These are phyloP conservation scores for Penicillium sp. DNA, from an alignment of 2,329 filamentous ascomycete species.

Conservation along the genomic window DNA sequence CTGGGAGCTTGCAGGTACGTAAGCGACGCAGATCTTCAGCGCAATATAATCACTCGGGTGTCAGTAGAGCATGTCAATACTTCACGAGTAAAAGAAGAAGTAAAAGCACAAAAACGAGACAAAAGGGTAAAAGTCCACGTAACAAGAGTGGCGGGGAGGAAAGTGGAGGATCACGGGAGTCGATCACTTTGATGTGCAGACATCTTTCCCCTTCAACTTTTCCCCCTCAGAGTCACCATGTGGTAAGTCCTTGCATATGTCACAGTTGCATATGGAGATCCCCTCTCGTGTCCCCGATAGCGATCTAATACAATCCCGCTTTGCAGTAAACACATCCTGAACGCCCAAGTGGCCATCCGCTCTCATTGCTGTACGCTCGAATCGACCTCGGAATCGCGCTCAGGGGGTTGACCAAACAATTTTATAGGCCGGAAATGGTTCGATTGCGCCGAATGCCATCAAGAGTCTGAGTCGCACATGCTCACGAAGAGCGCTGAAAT, in stretches of 20 bases:
- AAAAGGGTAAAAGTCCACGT: constrained; percentile 11
- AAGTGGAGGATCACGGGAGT: constrained; percentile 30
- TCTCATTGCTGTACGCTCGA: constrained; percentile 81
- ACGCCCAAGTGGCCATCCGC: constrained; percentile 94
- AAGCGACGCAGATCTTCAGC: constrained; percentile 12
- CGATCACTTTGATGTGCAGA: constrained; percentile 17
- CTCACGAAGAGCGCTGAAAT: constrained; percentile 82
- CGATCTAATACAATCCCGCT: constrained; percentile 16
- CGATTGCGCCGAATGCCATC: constrained; percentile 94
- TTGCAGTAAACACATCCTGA: constrained; percentile 91
- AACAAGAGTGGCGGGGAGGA: constrained; percentile 27
- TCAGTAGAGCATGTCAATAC: background rate
- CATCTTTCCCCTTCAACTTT: constrained; percentile 1
- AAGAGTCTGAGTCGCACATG: constrained; percentile 74
- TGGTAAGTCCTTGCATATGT: constrained; percentile 25
- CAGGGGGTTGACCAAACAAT: constrained; percentile 6
- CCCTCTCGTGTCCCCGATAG: background rate
- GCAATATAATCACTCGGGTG: background rate
- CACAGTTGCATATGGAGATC: background rate
- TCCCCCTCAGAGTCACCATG: constrained; percentile 21
- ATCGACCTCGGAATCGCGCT: background rate
- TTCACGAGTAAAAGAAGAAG: too few relatives aligned
- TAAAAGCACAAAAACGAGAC: background rate
- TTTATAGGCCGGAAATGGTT: constrained; percentile 93
- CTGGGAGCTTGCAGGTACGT: background rate